Conservation (phyloP, 2,329 filamentous ascomycete genomes). For the Talaromyces pinophilus region DNA sequence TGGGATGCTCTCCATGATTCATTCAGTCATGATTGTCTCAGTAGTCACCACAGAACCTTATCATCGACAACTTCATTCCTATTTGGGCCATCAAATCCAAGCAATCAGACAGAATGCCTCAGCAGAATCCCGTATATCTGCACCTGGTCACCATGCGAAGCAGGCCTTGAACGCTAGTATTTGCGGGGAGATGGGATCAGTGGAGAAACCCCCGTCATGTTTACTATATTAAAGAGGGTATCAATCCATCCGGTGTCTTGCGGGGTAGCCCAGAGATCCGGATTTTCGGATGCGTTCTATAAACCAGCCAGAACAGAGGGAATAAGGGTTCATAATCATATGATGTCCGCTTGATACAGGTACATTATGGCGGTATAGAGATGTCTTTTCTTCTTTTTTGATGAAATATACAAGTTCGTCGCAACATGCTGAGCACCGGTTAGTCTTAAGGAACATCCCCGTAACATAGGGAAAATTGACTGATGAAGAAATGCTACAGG, state of each 20-base stretch:
- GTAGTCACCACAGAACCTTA: not conserved
- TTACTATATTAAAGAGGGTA: not conserved
- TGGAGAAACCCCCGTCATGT: not conserved
- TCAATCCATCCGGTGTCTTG: not conserved
- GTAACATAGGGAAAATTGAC: not conserved
- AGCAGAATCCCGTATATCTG: not conserved
- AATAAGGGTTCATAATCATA: not conserved
- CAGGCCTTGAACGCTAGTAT: not conserved
- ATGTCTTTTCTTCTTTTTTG: not conserved
- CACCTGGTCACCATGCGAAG: not conserved
- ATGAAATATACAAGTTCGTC: not conserved
- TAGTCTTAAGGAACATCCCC: not conserved
- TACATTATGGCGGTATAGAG: not conserved
- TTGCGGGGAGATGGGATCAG: not conserved
- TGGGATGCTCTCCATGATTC: not conserved
- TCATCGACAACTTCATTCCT: not conserved
- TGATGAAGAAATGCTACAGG: not conserved
- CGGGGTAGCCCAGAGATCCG: not conserved
- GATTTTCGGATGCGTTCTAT: not conserved
- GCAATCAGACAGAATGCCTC: too few species aligned
- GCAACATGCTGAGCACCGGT: not conserved
- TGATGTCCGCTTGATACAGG: not conserved
- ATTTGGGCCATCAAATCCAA: not conserved
- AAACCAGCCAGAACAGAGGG: not conserved
- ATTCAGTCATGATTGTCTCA: not conserved